Conservation (phyloP, 75 land plant species). For the Pseudotsuga menziesii region DNA sequence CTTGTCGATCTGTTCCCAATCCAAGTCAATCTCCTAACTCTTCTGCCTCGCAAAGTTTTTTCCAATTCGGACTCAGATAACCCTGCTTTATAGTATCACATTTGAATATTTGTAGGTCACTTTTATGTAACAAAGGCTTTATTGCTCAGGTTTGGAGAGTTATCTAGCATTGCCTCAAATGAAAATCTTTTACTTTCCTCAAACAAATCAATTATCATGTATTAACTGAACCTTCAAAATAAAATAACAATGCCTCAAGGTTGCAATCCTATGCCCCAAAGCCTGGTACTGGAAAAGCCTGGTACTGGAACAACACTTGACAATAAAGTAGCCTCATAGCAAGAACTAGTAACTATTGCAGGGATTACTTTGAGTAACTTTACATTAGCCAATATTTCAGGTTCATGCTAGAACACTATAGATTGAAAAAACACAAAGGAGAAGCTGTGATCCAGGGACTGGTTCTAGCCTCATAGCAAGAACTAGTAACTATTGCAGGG, state of each 20-base stretch:
- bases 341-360: not conserved
- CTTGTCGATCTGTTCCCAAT: no score
- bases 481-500: not conserved
- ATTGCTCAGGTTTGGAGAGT: no score
- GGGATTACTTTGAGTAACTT: not conserved
- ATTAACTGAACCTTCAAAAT: not conserved
- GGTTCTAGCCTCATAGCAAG: not conserved
- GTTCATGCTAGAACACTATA: not conserved
- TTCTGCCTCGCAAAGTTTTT: no score
- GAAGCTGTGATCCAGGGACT: not conserved
- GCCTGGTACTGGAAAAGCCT: not conserved
- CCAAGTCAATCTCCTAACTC: no score
- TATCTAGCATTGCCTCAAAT: no score
- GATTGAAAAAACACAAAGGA: not conserved
- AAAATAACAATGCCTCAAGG: not conserved
- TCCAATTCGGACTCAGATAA: no score
- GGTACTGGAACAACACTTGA: not conserved
- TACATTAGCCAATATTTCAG: not conserved
- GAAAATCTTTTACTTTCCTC: no score
- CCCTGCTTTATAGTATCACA: no score
- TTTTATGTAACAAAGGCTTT: no score
- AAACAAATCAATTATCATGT: no score
- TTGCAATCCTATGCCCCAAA: conserved; percentile 1
- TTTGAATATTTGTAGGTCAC: no score
- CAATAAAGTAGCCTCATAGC: not conserved